These are phyloP conservation scores for Botryobasidium botryosum DNA, from an alignment of 768 basidiomycete genomes.

Conservation along the genomic window DNA sequence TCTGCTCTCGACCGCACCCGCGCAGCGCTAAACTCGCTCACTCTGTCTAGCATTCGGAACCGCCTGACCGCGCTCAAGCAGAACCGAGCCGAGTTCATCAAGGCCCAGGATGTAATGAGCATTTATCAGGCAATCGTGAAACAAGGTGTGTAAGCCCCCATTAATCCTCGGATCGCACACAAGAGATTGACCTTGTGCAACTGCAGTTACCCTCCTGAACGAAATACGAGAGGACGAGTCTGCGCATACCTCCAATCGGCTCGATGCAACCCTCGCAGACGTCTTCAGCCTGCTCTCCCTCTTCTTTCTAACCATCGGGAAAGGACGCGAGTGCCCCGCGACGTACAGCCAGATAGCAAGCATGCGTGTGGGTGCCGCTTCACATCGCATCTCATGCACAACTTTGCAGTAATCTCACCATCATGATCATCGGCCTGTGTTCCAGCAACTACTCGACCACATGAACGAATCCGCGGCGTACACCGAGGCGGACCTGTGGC, in stretches of 20 bases:
- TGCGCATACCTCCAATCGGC: constrained; percentile 57
- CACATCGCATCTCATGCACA: neutral
- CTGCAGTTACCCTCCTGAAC: constrained; percentile 73
- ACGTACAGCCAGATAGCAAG: constrained; percentile 92
- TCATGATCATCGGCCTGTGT: neutral
- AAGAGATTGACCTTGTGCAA: neutral
- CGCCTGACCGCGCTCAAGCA: constrained; percentile 88
- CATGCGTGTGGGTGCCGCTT: constrained; percentile 61
- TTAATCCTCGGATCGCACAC: neutral
- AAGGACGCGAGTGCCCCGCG: constrained; percentile 85
- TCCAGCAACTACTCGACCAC: constrained; percentile 82
- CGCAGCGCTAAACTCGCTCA: neutral
- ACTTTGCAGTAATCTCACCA: neutral
- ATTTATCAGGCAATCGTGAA: constrained; percentile 89
- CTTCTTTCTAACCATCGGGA: constrained; percentile 96
- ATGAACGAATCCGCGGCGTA: constrained; percentile 94
- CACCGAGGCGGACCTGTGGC: constrained; percentile 76
- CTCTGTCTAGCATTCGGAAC: constrained; percentile 61
- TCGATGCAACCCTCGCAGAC: constrained; percentile 90
- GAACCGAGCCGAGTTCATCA: constrained; percentile 83
- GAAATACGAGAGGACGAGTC: constrained; percentile 63
- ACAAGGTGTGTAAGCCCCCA: constrained; percentile 44
- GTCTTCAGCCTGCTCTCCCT: constrained; percentile 90
- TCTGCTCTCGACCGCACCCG: neutral
- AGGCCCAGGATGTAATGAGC: constrained; percentile 79